These are phyloP conservation scores for Leptodermis oblonga DNA, from an alignment of 257 asterid species.

Conservation along the genomic window DNA sequence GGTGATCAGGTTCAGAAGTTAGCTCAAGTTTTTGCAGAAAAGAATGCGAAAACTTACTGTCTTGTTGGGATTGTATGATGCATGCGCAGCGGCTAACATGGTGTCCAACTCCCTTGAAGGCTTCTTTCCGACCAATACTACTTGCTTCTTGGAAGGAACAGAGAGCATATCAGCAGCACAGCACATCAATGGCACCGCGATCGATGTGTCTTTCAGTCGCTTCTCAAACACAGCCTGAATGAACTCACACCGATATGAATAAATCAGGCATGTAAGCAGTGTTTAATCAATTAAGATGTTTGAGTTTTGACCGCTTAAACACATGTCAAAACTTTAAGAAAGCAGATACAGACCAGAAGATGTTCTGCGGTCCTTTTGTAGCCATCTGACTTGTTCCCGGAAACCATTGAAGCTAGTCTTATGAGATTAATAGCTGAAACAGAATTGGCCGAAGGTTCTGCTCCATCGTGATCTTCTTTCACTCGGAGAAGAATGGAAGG, in stretches of 20 bases:
- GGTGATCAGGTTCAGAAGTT: background rate
- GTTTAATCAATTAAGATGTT: too few species aligned
- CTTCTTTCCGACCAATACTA: conserved; percentile 56
- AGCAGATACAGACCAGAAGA: conserved; percentile 46
- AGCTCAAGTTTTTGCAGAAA: background rate
- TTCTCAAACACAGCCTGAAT: conserved; percentile 85
- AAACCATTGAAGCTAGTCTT: conserved; percentile 65
- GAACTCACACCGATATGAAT: background rate
- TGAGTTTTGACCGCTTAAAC: background rate
- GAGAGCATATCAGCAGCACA: conserved; percentile 81
- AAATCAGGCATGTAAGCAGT: background rate
- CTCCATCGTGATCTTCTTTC: conserved; percentile 96
- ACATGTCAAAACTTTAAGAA: background rate
- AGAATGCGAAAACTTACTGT: conserved; percentile 37
- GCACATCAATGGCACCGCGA: conserved; percentile 88
- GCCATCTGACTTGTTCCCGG: conserved; percentile 38
- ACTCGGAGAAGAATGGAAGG: conserved; percentile 88
- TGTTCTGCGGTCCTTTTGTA: conserved; percentile 60
- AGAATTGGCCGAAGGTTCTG: conserved; percentile 96
- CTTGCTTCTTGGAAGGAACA: conserved; percentile 65
- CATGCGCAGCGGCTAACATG: conserved; percentile 82
- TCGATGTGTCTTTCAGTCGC: conserved; percentile 60
- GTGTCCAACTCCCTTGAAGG: conserved; percentile 33
- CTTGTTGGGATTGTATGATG: conserved; percentile 59
- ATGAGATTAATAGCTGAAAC: conserved; percentile 72